Base-by-base conservation (phyloP, 495 filamentous ascomycete species). In the Aspergillus bridgeri region DNA sequence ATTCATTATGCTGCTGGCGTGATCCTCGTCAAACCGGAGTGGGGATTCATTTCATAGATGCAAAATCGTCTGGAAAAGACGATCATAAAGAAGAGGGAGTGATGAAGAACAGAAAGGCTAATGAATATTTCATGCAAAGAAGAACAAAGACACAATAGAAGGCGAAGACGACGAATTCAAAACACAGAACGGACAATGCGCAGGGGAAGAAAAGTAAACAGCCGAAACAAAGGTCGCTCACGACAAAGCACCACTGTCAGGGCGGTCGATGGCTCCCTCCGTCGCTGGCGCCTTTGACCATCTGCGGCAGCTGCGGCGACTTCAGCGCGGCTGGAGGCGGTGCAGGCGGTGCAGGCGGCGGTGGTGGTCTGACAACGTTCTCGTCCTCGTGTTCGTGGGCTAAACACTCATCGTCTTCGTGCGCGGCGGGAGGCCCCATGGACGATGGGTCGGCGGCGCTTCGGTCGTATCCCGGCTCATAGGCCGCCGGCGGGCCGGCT, bases 351-450 rank as follows among this genome's bases (percentile, higher is more conserved):
- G n/a, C n/a, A n/a, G n/a, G n/a, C n/a, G n/a, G n/a, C n/a, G n/a
- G 73, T 25, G 73, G 68, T 2, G 67, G 67, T 17, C 53, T 60
- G 15, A 72, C 66, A 33, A 64, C 53, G 23, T 66, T 61, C 58
- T 84, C 82, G 17, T 85, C 80, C 20, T 84, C 82, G 52, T 83
- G 80, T 9, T 38, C 33, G 33, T 38, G 8, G 33, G 29, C 29
- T 6, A 11, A 15, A 13, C 3, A 38, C 3, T 38, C 33, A 15
- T 38, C 33, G 33, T 38, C 33, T 44, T 81, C 82, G 56, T 82
- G 75, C 44, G 70, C 74, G n/a, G 8, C 48, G 21, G 76, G 59
- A 80, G 57, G 85, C 83, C 56, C 73, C 46, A 70, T 61, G 2
- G 77, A 69, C 19, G 71, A 68, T 51, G 79, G 69, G 45, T 82